A percentile compares a stretch with the other conserved stretches of the same genome.
These are phyloP conservation scores for Torulaspora delbrueckii DNA, from an alignment of 805 yeast species.

Conservation along the genomic window DNA sequence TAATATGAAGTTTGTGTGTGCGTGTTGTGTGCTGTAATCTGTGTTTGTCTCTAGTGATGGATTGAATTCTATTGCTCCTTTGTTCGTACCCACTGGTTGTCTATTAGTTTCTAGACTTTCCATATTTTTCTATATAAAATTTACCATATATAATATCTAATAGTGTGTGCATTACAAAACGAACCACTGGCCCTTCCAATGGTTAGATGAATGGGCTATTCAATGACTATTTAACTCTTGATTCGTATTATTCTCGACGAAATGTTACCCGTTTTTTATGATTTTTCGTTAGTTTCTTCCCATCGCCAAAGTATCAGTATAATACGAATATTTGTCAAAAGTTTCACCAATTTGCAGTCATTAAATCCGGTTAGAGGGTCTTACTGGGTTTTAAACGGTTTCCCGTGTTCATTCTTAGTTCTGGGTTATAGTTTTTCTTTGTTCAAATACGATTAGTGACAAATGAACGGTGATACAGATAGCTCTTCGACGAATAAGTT, in stretches of 20 bases:
- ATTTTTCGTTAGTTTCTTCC: constrained; percentile 1
- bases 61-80: constrained; percentile 4
- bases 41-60: constrained; percentile 11
- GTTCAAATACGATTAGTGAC: background rate
- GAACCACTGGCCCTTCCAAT: background rate
- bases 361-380: background rate
- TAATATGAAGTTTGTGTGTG: constrained; percentile 11
- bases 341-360: background rate
- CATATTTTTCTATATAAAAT: background rate
- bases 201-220: background rate
- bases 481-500: constrained; percentile 61
- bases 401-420: background rate
- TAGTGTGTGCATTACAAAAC: constrained; percentile 7
- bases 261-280: background rate
- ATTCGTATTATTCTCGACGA: background rate
- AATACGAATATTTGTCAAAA: background rate
- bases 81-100: constrained; percentile 4
- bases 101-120: background rate
- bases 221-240: background rate
- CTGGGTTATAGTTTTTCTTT: background rate
- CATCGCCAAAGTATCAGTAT: background rate
- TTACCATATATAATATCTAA: constrained; percentile 4
- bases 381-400: background rate
- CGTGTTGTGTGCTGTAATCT: constrained; percentile 12
- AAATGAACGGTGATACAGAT: constrained; percentile 60